Evolutionary conservation across 768 basidiomycete species (phyloP).

Genomic region (Amanita fuliginea): DNA sequence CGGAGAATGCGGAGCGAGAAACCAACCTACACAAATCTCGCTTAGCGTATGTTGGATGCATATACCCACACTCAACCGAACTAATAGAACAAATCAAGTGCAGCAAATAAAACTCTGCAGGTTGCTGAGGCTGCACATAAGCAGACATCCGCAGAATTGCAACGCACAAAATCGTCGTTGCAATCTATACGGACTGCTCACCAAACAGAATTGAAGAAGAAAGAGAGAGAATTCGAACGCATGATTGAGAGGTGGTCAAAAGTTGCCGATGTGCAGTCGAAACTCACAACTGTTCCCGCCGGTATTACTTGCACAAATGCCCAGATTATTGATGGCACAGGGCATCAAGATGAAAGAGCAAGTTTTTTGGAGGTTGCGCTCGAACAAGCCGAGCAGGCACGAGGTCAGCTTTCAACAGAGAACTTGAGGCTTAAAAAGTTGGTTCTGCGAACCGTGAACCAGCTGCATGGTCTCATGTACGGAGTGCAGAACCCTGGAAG

Average conservation of each 20-base stretch:
- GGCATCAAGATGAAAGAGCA: conserved; percentile 32
- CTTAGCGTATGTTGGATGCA: conserved; percentile 41
- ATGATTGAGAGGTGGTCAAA: conserved; percentile 68
- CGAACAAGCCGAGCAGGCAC: conserved; percentile 61
- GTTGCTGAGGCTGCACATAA: conserved; percentile 57
- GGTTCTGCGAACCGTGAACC: conserved; percentile 53
- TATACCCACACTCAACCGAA: neutral
- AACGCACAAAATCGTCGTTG: conserved; percentile 57
- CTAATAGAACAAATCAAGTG: conserved; percentile 20
- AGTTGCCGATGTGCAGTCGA: conserved; percentile 56
- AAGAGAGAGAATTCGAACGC: conserved; percentile 70
- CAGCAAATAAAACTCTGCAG: conserved; percentile 42
- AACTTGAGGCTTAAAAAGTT: conserved; percentile 50
- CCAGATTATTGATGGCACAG: conserved; percentile 31
- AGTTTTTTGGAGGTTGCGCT: conserved; percentile 38
- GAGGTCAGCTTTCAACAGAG: conserved; percentile 51
- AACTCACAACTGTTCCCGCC: conserved; percentile 34
- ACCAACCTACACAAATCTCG: conserved; percentile 63
- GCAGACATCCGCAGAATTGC: conserved; percentile 57
- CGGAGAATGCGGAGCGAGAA: conserved; percentile 72
- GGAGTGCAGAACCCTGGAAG: neutral
- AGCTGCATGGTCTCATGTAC: conserved; percentile 45
- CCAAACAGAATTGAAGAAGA: conserved; percentile 65
- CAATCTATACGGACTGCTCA: conserved; percentile 63
- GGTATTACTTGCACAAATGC: conserved; percentile 49